Conservation (phyloP, 176 grass and related monocot genomes). For the Musa schizocarpa region DNA sequence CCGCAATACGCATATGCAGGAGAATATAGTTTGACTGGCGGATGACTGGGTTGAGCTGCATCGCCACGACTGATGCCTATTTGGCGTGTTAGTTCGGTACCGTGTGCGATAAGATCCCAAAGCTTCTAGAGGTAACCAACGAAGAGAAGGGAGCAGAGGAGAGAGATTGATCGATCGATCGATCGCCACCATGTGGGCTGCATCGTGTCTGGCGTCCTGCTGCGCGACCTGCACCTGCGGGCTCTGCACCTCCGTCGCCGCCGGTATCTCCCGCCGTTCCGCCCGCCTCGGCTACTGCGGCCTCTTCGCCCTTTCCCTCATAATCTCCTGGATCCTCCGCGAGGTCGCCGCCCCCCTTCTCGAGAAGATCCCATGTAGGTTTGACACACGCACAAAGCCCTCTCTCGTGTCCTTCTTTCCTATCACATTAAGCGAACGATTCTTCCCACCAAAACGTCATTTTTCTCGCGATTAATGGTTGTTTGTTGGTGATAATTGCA, state of each 20-base stretch:
- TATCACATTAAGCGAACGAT: neutral
- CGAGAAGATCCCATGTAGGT: slow-evolving; percentile 37
- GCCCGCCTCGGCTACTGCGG: slow-evolving; percentile 50
- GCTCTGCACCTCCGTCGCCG: slow-evolving; percentile 66
- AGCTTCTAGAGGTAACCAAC: too few relatives aligned
- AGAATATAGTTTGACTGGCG: neutral
- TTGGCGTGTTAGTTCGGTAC: too few relatives aligned
- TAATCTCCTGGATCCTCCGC: slow-evolving; percentile 47
- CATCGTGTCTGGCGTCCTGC: slow-evolving; percentile 71
- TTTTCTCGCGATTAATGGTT: neutral
- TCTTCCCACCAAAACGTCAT: neutral
- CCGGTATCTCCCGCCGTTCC: slow-evolving; percentile 63
- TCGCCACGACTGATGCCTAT: neutral
- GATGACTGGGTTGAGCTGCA: neutral
- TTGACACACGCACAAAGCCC: too few relatives aligned
- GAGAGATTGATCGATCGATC: too few relatives aligned
- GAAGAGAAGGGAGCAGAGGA: neutral
- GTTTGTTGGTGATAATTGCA: neutral
- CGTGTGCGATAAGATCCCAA: too few relatives aligned
- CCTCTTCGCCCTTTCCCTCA: slow-evolving; percentile 43
- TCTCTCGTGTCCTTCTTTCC: neutral
- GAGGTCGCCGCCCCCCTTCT: slow-evolving; percentile 45
- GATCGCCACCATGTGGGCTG: slow-evolving; percentile 51
- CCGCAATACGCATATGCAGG: too few relatives aligned
- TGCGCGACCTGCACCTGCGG: slow-evolving; percentile 82